Conservation (phyloP, 176 grass and related monocot species). For the Raddia guianensis region DNA sequence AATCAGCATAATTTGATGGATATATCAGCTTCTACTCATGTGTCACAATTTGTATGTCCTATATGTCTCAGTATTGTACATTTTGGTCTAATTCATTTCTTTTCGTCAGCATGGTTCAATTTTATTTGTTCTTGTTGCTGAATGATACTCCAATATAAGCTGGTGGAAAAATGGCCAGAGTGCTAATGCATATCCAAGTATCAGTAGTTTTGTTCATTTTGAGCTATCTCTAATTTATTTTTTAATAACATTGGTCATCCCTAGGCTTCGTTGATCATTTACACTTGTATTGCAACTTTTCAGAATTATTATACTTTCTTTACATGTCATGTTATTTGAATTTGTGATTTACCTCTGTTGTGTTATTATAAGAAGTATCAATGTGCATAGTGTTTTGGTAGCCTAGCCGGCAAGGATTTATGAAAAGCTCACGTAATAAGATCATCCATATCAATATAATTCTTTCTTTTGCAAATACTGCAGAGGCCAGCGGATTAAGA, state of each 20-base stretch:
- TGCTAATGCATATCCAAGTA: not conserved
- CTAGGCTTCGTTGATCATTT: not conserved
- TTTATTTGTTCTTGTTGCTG: not conserved
- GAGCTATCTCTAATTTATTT: not conserved
- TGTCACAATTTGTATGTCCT: not conserved
- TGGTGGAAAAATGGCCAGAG: not conserved
- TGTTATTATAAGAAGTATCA: not conserved
- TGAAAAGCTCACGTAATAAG: not conserved
- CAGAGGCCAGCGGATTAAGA: constrained; percentile 99
- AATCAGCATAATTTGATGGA: not conserved
- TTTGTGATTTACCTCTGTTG: not conserved
- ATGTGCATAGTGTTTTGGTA: constrained; percentile 5
- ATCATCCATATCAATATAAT: not conserved
- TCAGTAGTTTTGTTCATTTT: not conserved
- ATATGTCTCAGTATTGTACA: not conserved
- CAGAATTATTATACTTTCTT: not conserved
- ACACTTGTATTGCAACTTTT: not conserved
- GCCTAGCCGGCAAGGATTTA: not conserved
- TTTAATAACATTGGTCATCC: not conserved
- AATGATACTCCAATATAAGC: not conserved
- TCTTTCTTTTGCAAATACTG: constrained; percentile 31
- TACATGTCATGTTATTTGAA: constrained; percentile 12
- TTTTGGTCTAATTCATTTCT: not conserved
- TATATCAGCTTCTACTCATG: not conserved
- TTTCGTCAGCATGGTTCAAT: not conserved